phyloP scores from a whole-genome alignment of 441 rosid species.

The Jatropha multifida region DNA sequence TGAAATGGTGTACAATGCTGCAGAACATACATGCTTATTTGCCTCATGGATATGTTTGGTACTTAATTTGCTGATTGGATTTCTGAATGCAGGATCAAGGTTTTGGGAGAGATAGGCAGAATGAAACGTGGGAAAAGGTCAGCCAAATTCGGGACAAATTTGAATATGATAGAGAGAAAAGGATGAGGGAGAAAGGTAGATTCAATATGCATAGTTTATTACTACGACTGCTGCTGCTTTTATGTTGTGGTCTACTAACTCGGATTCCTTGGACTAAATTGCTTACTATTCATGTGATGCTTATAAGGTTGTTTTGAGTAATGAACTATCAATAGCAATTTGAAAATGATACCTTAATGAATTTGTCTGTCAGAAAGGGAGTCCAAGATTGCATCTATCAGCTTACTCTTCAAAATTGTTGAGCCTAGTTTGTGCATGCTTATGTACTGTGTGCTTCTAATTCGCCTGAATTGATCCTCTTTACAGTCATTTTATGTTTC shows the following conservation, averaged over 20 bases:
- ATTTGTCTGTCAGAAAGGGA: conserved; percentile 1
- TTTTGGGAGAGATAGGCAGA: conserved; percentile 50
- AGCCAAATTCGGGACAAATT: conserved; percentile 77
- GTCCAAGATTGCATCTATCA: background rate
- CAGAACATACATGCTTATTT: background rate
- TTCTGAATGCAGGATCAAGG: conserved; percentile 55
- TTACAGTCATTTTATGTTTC: background rate
- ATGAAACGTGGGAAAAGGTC: conserved; percentile 61
- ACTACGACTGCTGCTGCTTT: background rate
- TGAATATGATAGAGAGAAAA: conserved; percentile 83
- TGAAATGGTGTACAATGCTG: background rate
- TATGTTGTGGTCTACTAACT: background rate
- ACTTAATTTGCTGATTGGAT: conserved; percentile 6
- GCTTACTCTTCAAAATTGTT: background rate
- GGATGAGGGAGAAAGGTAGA: conserved; percentile 87
- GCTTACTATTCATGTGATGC: background rate
- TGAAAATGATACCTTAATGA: background rate
- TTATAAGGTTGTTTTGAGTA: background rate
- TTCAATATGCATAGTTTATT: background rate
- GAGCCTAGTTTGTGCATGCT: background rate
- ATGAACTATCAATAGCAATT: background rate
- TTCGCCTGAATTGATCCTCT: background rate
- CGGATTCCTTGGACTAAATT: conserved; percentile 6
- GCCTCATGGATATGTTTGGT: background rate
- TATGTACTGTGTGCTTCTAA: background rate